Percentiles rank a stretch among this genome's conserved stretches.
These are phyloP conservation scores for Suhomyces xylopsoci DNA, from an alignment of 805 yeast genomes.

Conservation along the genomic window DNA sequence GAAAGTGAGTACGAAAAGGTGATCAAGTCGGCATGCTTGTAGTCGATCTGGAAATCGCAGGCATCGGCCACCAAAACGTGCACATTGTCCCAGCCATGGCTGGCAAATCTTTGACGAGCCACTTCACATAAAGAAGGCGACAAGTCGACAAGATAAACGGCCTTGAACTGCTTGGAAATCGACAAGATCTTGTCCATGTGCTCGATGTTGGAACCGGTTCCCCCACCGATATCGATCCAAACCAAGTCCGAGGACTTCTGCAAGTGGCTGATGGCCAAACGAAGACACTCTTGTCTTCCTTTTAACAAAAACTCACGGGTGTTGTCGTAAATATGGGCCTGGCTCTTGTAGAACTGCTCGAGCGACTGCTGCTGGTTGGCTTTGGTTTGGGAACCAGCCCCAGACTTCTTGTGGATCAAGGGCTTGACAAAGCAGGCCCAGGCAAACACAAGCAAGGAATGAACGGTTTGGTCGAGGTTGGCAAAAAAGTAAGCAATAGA, in stretches of 20 bases:
- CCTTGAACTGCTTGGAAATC: constrained; percentile 50
- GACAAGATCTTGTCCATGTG: constrained; percentile 59
- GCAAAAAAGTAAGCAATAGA: neutral
- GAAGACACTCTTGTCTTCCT: constrained; percentile 67
- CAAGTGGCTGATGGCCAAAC: constrained; percentile 58
- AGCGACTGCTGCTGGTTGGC: constrained; percentile 55
- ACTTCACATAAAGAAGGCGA: constrained; percentile 75
- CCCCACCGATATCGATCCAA: constrained; percentile 85
- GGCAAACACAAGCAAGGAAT: constrained; percentile 29
- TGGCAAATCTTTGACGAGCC: constrained; percentile 56
- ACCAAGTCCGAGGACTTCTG: constrained; percentile 44
- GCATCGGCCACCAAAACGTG: constrained; percentile 73
- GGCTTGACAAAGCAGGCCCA: constrained; percentile 64
- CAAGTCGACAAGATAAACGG: constrained; percentile 69
- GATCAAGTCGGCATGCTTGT: constrained; percentile 59
- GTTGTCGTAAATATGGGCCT: constrained; percentile 72
- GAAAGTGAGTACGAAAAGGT: constrained; percentile 80
- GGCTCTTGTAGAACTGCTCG: constrained; percentile 71
- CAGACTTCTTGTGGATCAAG: constrained; percentile 32
- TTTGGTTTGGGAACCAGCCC: constrained; percentile 12
- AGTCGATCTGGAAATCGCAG: constrained; percentile 55
- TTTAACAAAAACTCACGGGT: constrained; percentile 65
- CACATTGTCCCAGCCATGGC: constrained; percentile 50
- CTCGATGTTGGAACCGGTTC: constrained; percentile 82
- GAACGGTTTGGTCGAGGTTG: constrained; percentile 13